Evolutionary conservation across 192 early-diverging fungal species (phyloP).

Genomic region (Rhizoclosmatium sp.): DNA sequence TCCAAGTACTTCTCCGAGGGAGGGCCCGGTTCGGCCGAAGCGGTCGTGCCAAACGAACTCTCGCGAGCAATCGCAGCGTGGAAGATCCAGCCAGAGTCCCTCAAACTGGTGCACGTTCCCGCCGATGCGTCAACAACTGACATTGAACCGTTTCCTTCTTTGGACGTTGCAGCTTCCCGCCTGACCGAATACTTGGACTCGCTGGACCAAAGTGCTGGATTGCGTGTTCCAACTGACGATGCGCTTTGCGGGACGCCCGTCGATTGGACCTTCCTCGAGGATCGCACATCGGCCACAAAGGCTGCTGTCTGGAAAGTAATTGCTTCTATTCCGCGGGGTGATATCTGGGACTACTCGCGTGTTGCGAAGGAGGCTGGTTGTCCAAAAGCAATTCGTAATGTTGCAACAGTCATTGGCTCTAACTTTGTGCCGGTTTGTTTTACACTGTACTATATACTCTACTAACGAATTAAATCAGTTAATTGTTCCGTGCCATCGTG

Average conservation of each 20-base stretch:
- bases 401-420: slow-evolving; percentile 4
- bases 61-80: background rate
- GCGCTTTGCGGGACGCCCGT: background rate
- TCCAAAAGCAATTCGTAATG: slow-evolving; percentile 10
- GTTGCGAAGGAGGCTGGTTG: background rate
- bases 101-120: background rate
- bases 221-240: background rate
- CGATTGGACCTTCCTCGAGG: background rate
- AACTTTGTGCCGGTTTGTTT: slow-evolving; percentile 8
- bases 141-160: background rate
- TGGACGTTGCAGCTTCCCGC: background rate
- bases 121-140: background rate
- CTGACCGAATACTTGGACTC: background rate
- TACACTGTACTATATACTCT: too few species aligned
- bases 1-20: background rate
- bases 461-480: too few species aligned
- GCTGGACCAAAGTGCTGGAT: background rate
- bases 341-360: slow-evolving; percentile 19
- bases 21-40: background rate
- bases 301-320: slow-evolving; percentile 5
- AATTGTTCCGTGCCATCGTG: slow-evolving; percentile 27
- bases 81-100: background rate
- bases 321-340: background rate
- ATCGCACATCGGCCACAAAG: background rate
- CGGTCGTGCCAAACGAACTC: background rate